Conservation (phyloP, 2,329 filamentous ascomycete species). For the Tolypocladium amazonense region DNA sequence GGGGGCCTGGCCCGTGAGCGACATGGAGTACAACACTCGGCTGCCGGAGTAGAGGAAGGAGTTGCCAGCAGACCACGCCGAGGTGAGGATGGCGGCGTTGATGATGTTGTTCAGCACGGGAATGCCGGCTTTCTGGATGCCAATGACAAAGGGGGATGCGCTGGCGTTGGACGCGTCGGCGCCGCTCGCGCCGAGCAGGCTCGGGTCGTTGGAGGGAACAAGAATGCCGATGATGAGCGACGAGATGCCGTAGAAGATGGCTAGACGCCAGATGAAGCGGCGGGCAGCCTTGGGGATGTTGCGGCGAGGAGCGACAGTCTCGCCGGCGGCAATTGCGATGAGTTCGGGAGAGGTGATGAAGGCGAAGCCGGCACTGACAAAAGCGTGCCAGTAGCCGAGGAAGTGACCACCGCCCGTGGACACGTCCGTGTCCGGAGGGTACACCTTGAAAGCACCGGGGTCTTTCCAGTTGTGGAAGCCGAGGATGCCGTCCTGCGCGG, state of each 20-base stretch:
- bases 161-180: constrained; percentile 38
- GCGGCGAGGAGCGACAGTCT: constrained; percentile 51
- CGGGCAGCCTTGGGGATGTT: constrained; percentile 57
- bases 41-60: constrained; percentile 57
- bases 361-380: constrained; percentile 48
- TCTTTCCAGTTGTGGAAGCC: constrained; percentile 28
- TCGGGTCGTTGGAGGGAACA: constrained; percentile 53
- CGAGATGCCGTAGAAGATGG: constrained; percentile 53
- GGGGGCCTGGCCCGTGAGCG: constrained; percentile 56
- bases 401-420: constrained; percentile 39
- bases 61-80: constrained; percentile 52
- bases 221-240: constrained; percentile 51
- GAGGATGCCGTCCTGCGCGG: constrained; percentile 35
- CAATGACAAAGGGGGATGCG: constrained; percentile 54
- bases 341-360: constrained; percentile 55
- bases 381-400: constrained; percentile 46
- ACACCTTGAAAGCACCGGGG: constrained; percentile 35
- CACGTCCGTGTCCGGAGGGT: constrained; percentile 19
- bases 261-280: constrained; percentile 51
- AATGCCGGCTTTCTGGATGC: constrained; percentile 57
- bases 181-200: constrained; percentile 47
- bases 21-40: constrained; percentile 59
- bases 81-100: constrained; percentile 58
- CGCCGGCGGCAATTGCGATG: constrained; percentile 51
- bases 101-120: constrained; percentile 52